phyloP scores from a whole-genome alignment of 2,329 filamentous ascomycete genomes.

The Xylogone sp. region DNA sequence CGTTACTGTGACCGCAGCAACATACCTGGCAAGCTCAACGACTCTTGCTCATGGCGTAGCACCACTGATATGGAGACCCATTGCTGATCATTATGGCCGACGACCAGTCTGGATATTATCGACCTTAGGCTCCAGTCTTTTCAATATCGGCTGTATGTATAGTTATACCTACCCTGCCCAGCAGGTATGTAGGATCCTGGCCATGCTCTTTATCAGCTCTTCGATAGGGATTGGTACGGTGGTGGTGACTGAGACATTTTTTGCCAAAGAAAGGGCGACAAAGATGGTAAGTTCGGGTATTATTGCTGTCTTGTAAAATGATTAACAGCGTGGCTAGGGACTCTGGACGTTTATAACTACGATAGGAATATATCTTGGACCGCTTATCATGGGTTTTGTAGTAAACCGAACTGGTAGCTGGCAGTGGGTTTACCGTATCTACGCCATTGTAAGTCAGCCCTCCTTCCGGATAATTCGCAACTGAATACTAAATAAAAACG shows the following conservation, averaged over 20 bases:
- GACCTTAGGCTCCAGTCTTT: constrained; percentile 37
- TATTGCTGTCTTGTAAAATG: too few species aligned
- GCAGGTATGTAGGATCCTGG: constrained; percentile 43
- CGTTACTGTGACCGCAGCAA: constrained; percentile 37
- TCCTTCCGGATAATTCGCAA: too few species aligned
- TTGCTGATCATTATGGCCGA: constrained; percentile 46
- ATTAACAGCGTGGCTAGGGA: too few species aligned
- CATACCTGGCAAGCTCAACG: constrained; percentile 48
- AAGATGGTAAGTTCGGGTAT: too few species aligned
- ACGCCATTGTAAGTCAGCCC: constrained; percentile 56
- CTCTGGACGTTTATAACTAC: constrained; percentile 40
- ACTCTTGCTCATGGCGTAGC: constrained; percentile 47
- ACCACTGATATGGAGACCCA: constrained; percentile 48
- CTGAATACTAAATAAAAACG: too few species aligned
- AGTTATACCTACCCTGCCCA: constrained; percentile 42
- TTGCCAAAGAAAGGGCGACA: constrained; percentile 46
- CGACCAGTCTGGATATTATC: constrained; percentile 47
- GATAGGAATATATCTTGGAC: constrained; percentile 11
- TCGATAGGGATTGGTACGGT: constrained; percentile 49
- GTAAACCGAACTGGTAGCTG: constrained; percentile 46
- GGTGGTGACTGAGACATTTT: constrained; percentile 52
- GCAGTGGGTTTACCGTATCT: constrained; percentile 51
- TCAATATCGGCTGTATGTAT: constrained; percentile 50
- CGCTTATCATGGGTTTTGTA: constrained; percentile 35
- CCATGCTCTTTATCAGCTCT: constrained; percentile 50